These are phyloP conservation scores for Solanum pinnatisectum DNA, from an alignment of 257 asterid genomes.

Conservation along the genomic window DNA sequence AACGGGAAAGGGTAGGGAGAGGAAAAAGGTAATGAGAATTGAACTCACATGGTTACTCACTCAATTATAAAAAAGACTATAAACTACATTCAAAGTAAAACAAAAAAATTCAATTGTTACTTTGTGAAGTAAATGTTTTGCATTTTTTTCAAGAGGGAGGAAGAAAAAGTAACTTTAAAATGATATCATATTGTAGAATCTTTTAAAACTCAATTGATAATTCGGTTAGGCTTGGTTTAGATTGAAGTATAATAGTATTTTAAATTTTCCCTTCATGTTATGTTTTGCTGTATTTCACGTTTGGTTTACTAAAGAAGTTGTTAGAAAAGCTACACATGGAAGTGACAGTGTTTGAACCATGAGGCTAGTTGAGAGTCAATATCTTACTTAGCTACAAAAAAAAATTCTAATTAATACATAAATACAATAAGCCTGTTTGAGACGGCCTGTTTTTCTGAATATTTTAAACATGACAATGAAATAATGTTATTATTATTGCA, in stretches of 20 bases:
- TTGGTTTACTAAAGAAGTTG: neutral
- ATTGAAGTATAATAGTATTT: neutral
- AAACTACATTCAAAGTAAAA: neutral
- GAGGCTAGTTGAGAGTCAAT: neutral
- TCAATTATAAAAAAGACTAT: neutral
- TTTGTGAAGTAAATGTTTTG: neutral
- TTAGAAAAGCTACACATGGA: neutral
- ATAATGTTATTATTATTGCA: neutral
- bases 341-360: neutral
- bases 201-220: neutral
- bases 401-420: neutral
- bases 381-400: neutral
- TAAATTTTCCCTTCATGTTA: neutral
- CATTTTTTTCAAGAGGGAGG: neutral
- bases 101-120: neutral
- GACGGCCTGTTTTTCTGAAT: too few species aligned
- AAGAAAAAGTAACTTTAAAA: neutral
- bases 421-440: too few species aligned
- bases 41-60: neutral
- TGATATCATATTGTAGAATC: neutral
- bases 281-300: neutral
- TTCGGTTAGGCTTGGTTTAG: neutral
- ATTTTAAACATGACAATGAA: neutral
- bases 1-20: neutral
- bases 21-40: neutral